These are phyloP conservation scores for Arachnomyces sp. DNA, from an alignment of 2,329 filamentous ascomycete species.

Conservation along the genomic window DNA sequence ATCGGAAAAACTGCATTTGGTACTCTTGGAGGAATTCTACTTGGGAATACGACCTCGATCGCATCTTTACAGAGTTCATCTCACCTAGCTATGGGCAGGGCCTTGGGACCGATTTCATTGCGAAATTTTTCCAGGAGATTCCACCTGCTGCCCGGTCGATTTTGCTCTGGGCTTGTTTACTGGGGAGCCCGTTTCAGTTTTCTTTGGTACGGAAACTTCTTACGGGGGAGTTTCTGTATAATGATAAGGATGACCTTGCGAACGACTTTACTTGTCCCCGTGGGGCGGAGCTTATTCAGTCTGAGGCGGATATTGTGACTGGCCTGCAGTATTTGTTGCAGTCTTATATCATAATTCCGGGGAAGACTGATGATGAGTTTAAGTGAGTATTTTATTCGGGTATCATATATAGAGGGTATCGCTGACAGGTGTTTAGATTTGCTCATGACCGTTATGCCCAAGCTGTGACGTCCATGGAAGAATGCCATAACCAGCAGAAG, in stretches of 20 bases:
- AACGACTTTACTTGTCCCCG: constrained; percentile 30
- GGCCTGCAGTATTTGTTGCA: constrained; percentile 77
- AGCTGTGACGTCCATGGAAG: constrained; percentile 60
- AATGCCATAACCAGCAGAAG: constrained; percentile 57
- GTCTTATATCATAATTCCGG: constrained; percentile 70
- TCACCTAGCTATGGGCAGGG: constrained; percentile 70
- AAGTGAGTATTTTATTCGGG: constrained; percentile 32
- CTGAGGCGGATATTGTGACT: constrained; percentile 58
- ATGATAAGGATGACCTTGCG: constrained; percentile 37
- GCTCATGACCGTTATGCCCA: constrained; percentile 80
- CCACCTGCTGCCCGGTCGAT: constrained; percentile 66
- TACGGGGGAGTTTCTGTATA: constrained; percentile 61
- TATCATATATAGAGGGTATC: not conserved
- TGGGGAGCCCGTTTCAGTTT: constrained; percentile 80
- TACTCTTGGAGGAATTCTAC: constrained; percentile 76
- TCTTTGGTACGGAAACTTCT: constrained; percentile 68
- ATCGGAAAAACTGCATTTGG: constrained; percentile 80
- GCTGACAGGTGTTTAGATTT: constrained; percentile 46
- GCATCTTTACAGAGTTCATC: constrained; percentile 75
- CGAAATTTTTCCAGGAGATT: constrained; percentile 66
- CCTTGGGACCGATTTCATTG: constrained; percentile 74
- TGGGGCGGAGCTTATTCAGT: constrained; percentile 44
- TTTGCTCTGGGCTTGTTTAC: constrained; percentile 73
- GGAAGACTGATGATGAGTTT: constrained; percentile 78
- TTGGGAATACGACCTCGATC: constrained; percentile 81